Evolutionary conservation across 768 basidiomycete genomes (phyloP), one percentile per base, ranked within the genome.

Genomic region (Termitomyces sp.): DNA sequence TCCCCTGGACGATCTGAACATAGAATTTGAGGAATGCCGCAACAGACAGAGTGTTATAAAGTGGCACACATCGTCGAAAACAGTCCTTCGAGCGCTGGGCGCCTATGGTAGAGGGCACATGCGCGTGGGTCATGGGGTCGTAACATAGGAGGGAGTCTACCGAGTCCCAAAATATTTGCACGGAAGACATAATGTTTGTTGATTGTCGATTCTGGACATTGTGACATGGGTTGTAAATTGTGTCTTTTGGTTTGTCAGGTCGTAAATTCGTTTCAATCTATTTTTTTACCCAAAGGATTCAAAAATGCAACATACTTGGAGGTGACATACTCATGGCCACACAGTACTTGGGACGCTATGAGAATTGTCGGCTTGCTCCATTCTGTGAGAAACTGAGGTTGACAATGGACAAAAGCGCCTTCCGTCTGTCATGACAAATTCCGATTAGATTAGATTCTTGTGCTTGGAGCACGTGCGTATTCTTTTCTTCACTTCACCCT

Each of bases 21-120:
- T 20, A 7, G 9, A 41, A 20, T 54, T 1, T 43, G 12, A 36
- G 40, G 16, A 32, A 30, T n/a, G 30, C 20, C 18, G 18, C 28
- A 7, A 54, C 3, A 41, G n/a, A 32, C 12, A 54, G n/a, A 54
- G 10, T 26, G 28, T 30, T 32, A 20, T 12, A 30, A 32, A 52
- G 50, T 20, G 26, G 26, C 61, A 9, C 30, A 64, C 63, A 57
- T 47, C 14, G 63, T 56, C 14, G 63, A 49, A 26, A 61, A 54
- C 18, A 64, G 47, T 36, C 63, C 61, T 26, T 60, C 63, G 3
- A 64, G 52, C 5, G 44, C 1, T 61, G 33, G 16, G 63, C 63
- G 30, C 63, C 63, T 26, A 58, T 26, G 7, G 63, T 64, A 28
- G 38, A 50, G 28, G 54, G 60, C 14, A 64, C 12, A 40, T 58